Evolutionary conservation across 108 stramenopile species (phyloP).

Genomic region (Nannochloropsis salina): DNA sequence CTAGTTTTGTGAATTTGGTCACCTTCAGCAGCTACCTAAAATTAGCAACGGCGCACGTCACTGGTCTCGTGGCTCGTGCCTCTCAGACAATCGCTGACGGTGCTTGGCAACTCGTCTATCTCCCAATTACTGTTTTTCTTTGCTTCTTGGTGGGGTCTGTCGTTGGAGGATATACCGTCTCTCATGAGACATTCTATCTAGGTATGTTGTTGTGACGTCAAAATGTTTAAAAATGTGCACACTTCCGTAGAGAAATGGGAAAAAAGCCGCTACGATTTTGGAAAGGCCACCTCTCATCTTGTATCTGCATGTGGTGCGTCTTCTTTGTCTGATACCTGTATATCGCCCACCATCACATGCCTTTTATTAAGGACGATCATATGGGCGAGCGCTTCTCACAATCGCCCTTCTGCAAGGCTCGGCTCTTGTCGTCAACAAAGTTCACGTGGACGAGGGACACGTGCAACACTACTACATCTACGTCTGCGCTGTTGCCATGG

Average conservation of each 20-base stretch:
- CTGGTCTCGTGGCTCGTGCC: neutral
- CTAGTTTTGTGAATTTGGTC: neutral
- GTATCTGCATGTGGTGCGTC: neutral
- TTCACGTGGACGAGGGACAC: neutral
- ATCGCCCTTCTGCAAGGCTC: neutral
- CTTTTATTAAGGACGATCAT: neutral
- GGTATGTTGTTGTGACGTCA: neutral
- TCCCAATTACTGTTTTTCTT: neutral
- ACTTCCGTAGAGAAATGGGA: no score
- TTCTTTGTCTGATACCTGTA: neutral
- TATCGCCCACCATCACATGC: neutral
- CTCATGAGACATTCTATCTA: neutral
- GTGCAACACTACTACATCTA: slow-evolving; percentile 15
- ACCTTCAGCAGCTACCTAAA: neutral
- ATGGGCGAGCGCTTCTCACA: neutral
- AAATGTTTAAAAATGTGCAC: no score
- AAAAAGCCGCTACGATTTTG: no score
- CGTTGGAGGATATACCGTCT: neutral
- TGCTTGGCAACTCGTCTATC: neutral
- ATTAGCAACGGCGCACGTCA: slow-evolving; percentile 2
- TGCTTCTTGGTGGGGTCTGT: slow-evolving; percentile 12
- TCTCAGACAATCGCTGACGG: slow-evolving; percentile 10
- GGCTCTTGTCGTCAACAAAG: neutral
- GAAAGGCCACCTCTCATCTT: no score
- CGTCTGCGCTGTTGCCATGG: slow-evolving; percentile 19